These are phyloP conservation scores for Aureobasidium sp. DNA, from an alignment of 2,329 filamentous ascomycete genomes.

Conservation along the genomic window DNA sequence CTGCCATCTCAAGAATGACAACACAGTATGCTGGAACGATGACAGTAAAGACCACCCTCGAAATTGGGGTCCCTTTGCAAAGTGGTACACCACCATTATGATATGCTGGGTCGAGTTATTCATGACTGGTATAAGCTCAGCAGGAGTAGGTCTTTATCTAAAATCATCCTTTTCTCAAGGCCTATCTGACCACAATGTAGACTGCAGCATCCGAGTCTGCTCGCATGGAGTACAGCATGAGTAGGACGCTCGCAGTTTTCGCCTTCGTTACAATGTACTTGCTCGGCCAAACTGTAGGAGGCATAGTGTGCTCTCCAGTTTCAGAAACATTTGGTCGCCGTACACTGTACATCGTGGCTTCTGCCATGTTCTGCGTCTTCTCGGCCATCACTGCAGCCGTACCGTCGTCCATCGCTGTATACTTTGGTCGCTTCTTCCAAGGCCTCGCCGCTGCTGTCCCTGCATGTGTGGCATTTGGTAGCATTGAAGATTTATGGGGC, in stretches of 20 bases:
- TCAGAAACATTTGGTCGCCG: constrained; percentile 34
- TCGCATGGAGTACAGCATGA: constrained; percentile 18
- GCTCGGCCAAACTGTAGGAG: constrained; percentile 33
- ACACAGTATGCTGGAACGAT: constrained; percentile 19
- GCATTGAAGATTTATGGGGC: constrained; percentile 45
- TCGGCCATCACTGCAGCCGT: constrained; percentile 33
- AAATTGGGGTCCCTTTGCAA: constrained; percentile 18
- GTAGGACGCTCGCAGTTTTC: constrained; percentile 20
- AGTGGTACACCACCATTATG: constrained; percentile 19
- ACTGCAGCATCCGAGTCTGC: constrained; percentile 20
- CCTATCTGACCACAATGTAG: constrained; percentile 2
- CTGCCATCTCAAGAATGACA: constrained; percentile 18
- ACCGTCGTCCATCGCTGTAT: constrained; percentile 31
- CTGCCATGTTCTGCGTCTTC: constrained; percentile 27
- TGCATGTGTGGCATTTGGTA: constrained; percentile 41
- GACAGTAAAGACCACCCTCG: constrained; percentile 19
- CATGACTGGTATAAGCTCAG: constrained; percentile 22
- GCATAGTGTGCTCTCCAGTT: constrained; percentile 32
- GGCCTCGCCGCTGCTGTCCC: constrained; percentile 43
- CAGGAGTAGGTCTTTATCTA: constrained; percentile 16
- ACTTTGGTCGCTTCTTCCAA: constrained; percentile 38
- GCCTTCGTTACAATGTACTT: constrained; percentile 25
- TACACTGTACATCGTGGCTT: constrained; percentile 29
- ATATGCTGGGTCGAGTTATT: constrained; percentile 21
- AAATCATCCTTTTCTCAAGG: not conserved